Conservation (phyloP, 1,284 basidiomycete genomes). For the Hortiboletus rubellus region DNA sequence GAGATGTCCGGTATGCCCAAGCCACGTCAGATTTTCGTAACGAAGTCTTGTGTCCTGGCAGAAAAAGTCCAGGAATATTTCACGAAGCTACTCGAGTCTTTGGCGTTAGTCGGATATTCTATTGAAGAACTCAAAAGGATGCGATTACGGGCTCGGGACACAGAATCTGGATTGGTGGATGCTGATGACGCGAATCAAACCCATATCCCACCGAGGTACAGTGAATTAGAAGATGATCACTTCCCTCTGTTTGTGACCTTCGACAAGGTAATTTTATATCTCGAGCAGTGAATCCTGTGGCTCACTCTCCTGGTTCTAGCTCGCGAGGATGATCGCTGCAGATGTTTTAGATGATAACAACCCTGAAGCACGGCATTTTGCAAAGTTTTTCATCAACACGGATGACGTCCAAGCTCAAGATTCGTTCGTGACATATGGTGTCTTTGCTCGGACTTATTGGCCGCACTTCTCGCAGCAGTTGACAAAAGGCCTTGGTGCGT, state of each 20-base stretch:
- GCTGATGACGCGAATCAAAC: conserved; percentile 48
- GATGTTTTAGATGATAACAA: conserved; percentile 23
- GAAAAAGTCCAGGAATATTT: conserved; percentile 69
- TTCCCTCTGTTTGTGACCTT: conserved; percentile 74
- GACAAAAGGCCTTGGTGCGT: conserved; percentile 56
- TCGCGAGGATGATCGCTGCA: conserved; percentile 19
- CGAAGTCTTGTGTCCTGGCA: conserved; percentile 64
- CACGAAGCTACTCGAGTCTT: conserved; percentile 49
- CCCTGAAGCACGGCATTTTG: conserved; percentile 1
- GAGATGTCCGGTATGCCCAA: conserved; percentile 32
- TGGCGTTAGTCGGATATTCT: conserved; percentile 42
- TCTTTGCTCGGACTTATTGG: conserved; percentile 62
- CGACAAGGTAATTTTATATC: conserved; percentile 49
- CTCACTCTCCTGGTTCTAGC: conserved; percentile 9
- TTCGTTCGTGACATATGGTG: conserved; percentile 46
- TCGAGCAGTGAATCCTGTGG: not conserved
- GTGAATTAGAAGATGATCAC: conserved; percentile 56
- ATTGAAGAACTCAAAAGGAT: conserved; percentile 39
- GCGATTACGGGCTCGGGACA: conserved; percentile 17
- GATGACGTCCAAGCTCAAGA: conserved; percentile 22
- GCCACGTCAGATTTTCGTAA: conserved; percentile 71
- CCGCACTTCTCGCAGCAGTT: conserved; percentile 56
- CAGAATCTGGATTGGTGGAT: conserved; percentile 44
- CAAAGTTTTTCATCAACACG: conserved; percentile 17
- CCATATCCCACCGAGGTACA: conserved; percentile 56